Evolutionary conservation across 2,329 filamentous ascomycete species (phyloP).

Genomic region (Dactylellina haptotyla): DNA sequence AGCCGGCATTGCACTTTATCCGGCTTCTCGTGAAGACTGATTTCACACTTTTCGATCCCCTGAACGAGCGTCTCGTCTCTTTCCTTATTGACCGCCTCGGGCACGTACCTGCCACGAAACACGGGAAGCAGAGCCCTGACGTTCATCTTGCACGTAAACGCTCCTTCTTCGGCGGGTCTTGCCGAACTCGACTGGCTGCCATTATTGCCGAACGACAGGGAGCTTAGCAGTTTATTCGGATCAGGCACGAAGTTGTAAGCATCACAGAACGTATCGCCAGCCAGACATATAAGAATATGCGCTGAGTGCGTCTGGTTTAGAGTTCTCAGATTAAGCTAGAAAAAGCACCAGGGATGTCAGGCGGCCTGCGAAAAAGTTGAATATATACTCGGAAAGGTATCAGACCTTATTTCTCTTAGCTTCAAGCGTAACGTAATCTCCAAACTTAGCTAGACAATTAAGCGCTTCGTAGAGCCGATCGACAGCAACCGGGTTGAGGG

Average conservation of each 20-base stretch:
- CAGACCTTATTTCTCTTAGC: slow-evolving; percentile 65
- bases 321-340: slow-evolving; percentile 43
- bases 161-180: slow-evolving; percentile 25
- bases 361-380: too few relatives aligned
- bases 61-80: slow-evolving; percentile 56
- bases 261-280: slow-evolving; percentile 48
- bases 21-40: slow-evolving; percentile 65
- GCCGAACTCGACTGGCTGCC: slow-evolving; percentile 24
- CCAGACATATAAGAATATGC: slow-evolving; percentile 38
- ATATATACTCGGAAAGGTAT: too few relatives aligned
- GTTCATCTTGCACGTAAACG: slow-evolving; percentile 48
- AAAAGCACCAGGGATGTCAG: background rate
- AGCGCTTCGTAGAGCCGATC: slow-evolving; percentile 66
- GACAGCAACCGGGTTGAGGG: slow-evolving; percentile 65
- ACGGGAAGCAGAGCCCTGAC: slow-evolving; percentile 64
- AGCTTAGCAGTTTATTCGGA: slow-evolving; percentile 12
- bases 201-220: slow-evolving; percentile 35
- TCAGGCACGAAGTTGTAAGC: slow-evolving; percentile 47
- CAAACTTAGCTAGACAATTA: slow-evolving; percentile 66
- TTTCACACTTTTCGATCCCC: slow-evolving; percentile 66
- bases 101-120: slow-evolving; percentile 65
- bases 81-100: slow-evolving; percentile 64
- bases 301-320: slow-evolving; percentile 47
- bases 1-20: slow-evolving; percentile 66
- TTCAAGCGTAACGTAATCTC: slow-evolving; percentile 67